Base-by-base conservation (phyloP, 495 filamentous ascomycete species). In the Aspergillus sclerotioniger region DNA sequence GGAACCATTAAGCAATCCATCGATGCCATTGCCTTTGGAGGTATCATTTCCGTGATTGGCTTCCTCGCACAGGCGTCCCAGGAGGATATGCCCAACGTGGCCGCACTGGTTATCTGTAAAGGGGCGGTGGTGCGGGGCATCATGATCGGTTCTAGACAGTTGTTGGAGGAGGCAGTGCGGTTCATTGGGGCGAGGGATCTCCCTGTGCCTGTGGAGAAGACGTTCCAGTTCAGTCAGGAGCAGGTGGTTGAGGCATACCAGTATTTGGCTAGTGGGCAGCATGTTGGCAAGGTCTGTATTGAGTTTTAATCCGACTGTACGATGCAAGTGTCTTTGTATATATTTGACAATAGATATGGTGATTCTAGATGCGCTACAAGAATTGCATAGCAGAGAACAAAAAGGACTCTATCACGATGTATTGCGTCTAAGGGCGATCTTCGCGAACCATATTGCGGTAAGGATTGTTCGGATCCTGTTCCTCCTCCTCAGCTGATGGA, bases 41-140 rank as follows among this genome's bases (percentile, higher is more conserved):
- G 86, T 20, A 65, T 81, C 28, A 81, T 87, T 54, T 76, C 66
- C 44, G 68, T 86, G 16, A 84, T 87, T 61, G 85, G 85, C 0
- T 81, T 45, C 37, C 37, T 41, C 37, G 13, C 37, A n/a, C 37
- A 13, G 10, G 62, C 62, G 8, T 53, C 39, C 1, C 32, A 31
- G 8, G 39, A 37, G 17, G 39, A 43, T 12, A 44, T 46, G 13
- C 37, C 57, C 2, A 53, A 63, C 50, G 44, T 63, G 28, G 31
- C 57, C 8, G 19, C 53, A 6, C 61, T 60, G 10, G 61, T 57
- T 6, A 17, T 63, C 25, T 31, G 32, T n/a, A 59, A 60, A 44
- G 54, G 55, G 6, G 48, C 48, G 15, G 53, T 63, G n/a, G 9
- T 63, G 12, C 61, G 61, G 16, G 61, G 61, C 6, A 43, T 63